These are phyloP conservation scores for Fabrea salina DNA, from an alignment of 169 alveolate genomes.

Conservation along the genomic window DNA sequence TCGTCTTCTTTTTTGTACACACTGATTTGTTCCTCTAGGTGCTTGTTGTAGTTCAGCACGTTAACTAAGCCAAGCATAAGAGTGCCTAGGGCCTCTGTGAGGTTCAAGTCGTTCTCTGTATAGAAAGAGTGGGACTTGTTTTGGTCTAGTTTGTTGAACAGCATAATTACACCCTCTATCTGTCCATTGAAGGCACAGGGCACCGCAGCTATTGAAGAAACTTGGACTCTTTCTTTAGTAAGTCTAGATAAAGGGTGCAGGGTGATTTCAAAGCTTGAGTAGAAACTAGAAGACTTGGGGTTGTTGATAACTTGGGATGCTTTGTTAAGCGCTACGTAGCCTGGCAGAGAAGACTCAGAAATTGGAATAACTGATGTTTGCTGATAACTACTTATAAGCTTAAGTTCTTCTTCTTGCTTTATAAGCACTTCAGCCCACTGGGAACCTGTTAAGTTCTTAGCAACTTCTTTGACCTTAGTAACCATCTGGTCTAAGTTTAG, in stretches of 20 bases:
- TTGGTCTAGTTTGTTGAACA: slow-evolving; percentile 13
- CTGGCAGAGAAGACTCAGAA: not conserved
- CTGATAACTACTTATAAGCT: too few relatives aligned
- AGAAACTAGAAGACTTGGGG: slow-evolving; percentile 9
- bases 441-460: too few relatives aligned
- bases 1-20: not conserved
- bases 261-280: not conserved
- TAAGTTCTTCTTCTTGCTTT: too few relatives aligned
- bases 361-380: not conserved
- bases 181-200: not conserved
- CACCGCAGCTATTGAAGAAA: slow-evolving; percentile 1
- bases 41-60: not conserved
- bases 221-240: not conserved
- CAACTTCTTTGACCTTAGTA: too few relatives aligned
- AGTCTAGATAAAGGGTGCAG: not conserved
- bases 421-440: too few relatives aligned
- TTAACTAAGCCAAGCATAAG: not conserved
- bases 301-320: not conserved
- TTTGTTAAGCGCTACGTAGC: not conserved
- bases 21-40: not conserved
- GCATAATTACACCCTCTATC: not conserved
- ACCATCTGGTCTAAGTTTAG: too few relatives aligned
- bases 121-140: not conserved
- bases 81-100: not conserved
- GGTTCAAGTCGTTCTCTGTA: not conserved